Base-by-base conservation (phyloP, 2,329 filamentous ascomycete genomes). In the Leptodontidium sp. region DNA sequence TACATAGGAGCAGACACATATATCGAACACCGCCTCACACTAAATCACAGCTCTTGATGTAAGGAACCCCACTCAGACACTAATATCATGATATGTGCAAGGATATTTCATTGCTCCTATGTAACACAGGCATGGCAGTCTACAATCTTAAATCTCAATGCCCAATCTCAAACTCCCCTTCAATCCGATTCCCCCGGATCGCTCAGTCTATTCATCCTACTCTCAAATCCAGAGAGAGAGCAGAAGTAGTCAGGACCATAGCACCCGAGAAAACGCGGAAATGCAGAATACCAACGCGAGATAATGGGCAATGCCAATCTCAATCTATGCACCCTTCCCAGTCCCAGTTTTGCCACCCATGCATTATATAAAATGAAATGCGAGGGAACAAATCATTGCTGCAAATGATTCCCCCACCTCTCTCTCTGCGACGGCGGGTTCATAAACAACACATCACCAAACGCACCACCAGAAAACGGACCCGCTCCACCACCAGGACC, bases 361-460 rank as follows among this genome's bases (percentile, higher is more conserved):
- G 32, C n/a, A 9, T 32, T 3, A 32, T 32, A 6, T 32, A 6
- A 32, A 32, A 32, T 32, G 29, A 32, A 32, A 32, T 32, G 29
- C 6, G 29, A 32, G 29, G 29, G 26, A 29, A 14, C 26, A 9
- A 14, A 40, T 29, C 15, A 47, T 50, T 38, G 57, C 57, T 72
- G 70, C 55, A 71, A 53, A 65, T 72, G 70, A 69, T 68, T 69
- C 52, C 66, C 68, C 69, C 68, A 73, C 15, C 71, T 63, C 9
- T 57, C 65, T 8, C 29, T 32, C 38, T 57, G 17, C 38, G 32
- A 38, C 62, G 53, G 32, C 29, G 62, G 40, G 40, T 50, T 59
- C 26, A 64, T 58, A 47, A 73, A 71, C 57, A 70, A 24, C 21
- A 64, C 68, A 32, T 73, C 73, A 2, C 67, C 65, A 63, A 63